Evolutionary conservation across 2,329 filamentous ascomycete genomes (phyloP), one percentile per base, ranked within the genome.

Genomic region (Colletotrichum abscissum): DNA sequence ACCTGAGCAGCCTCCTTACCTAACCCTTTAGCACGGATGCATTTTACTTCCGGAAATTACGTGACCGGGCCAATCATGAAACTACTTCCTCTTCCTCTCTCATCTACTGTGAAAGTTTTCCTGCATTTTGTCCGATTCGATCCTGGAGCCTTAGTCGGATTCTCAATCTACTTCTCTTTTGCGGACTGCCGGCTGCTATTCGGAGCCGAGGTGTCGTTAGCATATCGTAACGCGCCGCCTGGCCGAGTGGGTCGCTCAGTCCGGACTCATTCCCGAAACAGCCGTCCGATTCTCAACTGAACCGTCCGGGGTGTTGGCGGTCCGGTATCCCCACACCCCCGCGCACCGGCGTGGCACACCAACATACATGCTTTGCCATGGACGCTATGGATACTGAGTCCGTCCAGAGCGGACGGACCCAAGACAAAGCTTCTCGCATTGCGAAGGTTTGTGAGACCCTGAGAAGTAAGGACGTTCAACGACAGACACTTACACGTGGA

Each of bases 51-150:
- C 73, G 73, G 22, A 26, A 30, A 58, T 73, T 71, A 52, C 67
- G 67, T 71, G 67, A 67, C 67, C 55, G 26, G 55, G 56, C 71
- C 71, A 73, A 71, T 72, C 69, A 69, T 69, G 54, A 69, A 72
- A 72, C 65, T 55, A 54, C 54, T 35, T 64, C 54, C 52, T 64
- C 54, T 59, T 60, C 24, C 22, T 56, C 24, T 63, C 33, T 38
- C 22, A 71, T 33, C 24, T 16, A 26, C 4, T n/a, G 12, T 6
- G 33, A 35, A 11, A n/a, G 26, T 28, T 26, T 42, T 65, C 60
- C 16, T 57, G 38, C 9, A 46, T 22, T 59, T 30, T 58, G 14
- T 30, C 42, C 35, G 22, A 5, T 57, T 52, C 16, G 69, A 62
- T 14, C 49, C 35, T n/a, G 57, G n/a, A 19, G 24, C 35, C 8